Evolutionary conservation across 176 grass and related monocot species (phyloP).

Genomic region (Aegilops longissima): DNA sequence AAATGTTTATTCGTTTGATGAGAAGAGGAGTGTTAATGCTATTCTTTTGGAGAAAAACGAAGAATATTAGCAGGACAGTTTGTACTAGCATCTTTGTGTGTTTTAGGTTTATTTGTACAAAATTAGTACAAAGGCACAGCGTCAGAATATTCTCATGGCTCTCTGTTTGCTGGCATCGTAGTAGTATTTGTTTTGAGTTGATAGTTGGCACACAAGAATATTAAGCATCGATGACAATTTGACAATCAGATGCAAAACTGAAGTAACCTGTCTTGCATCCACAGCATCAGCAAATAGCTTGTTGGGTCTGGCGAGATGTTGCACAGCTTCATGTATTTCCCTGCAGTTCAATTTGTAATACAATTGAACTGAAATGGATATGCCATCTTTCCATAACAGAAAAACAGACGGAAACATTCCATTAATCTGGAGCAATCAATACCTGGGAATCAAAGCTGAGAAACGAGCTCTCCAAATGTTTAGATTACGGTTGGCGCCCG

Average conservation of each 20-base stretch:
- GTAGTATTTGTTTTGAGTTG: background rate
- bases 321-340: slow-evolving; percentile 90
- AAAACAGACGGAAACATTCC: slow-evolving; percentile 1
- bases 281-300: slow-evolving; percentile 94
- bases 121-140: slow-evolving; percentile 8
- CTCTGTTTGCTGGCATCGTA: background rate
- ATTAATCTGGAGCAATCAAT: slow-evolving; percentile 12
- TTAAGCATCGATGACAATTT: background rate
- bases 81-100: background rate
- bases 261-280: slow-evolving; percentile 88
- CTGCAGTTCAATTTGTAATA: slow-evolving; percentile 45
- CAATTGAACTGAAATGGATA: slow-evolving; percentile 20
- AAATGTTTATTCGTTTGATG: slow-evolving; percentile 33
- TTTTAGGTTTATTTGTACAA: slow-evolving; percentile 7
- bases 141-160: slow-evolving; percentile 18
- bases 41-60: slow-evolving; percentile 16
- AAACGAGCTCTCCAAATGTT: slow-evolving; percentile 94
- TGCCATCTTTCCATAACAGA: slow-evolving; percentile 1
- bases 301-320: slow-evolving; percentile 89
- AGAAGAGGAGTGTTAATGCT: slow-evolving; percentile 11
- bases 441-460: slow-evolving; percentile 95
- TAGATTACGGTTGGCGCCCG: slow-evolving; percentile 57
- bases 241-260: slow-evolving; percentile 8
- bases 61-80: slow-evolving; percentile 8
- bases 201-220: background rate